Evolutionary conservation across 805 yeast species (phyloP), one percentile per base, ranked within the genome.

Genomic region (Torulaspora indica): DNA sequence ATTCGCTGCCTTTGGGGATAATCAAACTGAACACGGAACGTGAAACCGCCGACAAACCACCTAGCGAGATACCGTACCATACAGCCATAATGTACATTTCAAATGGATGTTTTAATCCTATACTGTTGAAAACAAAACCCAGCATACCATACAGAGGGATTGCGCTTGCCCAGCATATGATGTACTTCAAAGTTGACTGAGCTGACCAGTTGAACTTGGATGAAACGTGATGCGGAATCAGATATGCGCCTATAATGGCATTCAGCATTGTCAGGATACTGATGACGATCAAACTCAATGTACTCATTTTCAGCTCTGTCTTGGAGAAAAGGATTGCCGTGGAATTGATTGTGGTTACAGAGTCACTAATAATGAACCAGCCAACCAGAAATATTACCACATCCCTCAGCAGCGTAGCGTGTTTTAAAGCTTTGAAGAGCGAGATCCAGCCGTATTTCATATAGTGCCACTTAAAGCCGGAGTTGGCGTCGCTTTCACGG

Each of bases 351-450:
- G 93, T 85, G 1, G 90, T 82, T 8, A 82, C 67, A 0, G 88
- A 80, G 57, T 85, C 95, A 15, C 86, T 78, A 2, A 85, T 69
- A 35, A 85, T 73, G 53, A 85, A 85, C 95, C 95, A 85, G 1
- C 86, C 89, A 0, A 77, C 38, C 8, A 85, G 64, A 52, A 81
- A 85, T 9, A 77, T 72, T n/a, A 77, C 69, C 14, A 85, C 85
- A 53, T 85, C 91, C 49, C 70, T 73, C 54, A 85, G 64, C 39
- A 75, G 64, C 1, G 77, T 69, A 1, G 84, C 87, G 51, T 78
- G 81, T 35, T 68, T 71, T n/a, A 81, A 64, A 0, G 91, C 77
- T 17, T 68, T 62, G 37, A 61, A 67, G 23, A 85, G 60, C 0
- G 85, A 78, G 18, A 54, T 56, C 85, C 89, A 85, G 1, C 93